Base-by-base conservation (phyloP, 106 monocot species). In the Allium cepa region DNA sequence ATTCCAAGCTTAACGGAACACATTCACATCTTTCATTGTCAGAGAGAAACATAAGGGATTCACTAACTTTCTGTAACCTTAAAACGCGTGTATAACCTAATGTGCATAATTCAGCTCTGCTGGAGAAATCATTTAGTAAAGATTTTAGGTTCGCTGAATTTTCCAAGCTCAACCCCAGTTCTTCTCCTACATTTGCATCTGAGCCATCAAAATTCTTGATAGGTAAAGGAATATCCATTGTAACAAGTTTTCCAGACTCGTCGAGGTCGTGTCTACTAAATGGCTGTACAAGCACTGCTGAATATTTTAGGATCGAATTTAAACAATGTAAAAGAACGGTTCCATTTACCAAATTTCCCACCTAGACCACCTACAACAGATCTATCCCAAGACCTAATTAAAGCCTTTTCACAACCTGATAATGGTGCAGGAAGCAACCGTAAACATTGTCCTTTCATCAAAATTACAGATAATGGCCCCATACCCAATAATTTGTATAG, bases 341-440 rank as follows among this genome's bases (percentile, higher is more conserved):
- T 69, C 99, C 99, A 73, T 90, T 90, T 36, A 99, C 87, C 92
- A 83, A 85, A 87, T 64, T 93, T 99, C 16, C 99, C 99, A 47
- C 93, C 99, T 55, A 99, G 75, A 22, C 93, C 93, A 63, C 93
- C 93, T 66, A 83, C 66, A 9, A 76, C 60, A 63, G 87, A 90
- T 50, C 88, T 81, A 87, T 99, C 99, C 99, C 99, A 99, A 26
- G 99, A 93, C 99, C 93, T 93, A 69, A 99, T 83, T 46, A 99
- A 67, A 47, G 99, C 99, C 71, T 93, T 99, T 73, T 99, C 83
- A 72, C 99, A 99, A 67, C 87, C 93, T 59, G 81, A 64, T 68
- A 99, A 52, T 61, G 99, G 99, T 52, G 85, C 85, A 75, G 99
- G 99, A 67, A 99, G 87, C 75, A 90, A 77, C 46, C 99, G 76